Evolutionary conservation across 2,329 filamentous ascomycete species (phyloP), one percentile per base, ranked within the genome.

Genomic region (Hypocreales sp.): DNA sequence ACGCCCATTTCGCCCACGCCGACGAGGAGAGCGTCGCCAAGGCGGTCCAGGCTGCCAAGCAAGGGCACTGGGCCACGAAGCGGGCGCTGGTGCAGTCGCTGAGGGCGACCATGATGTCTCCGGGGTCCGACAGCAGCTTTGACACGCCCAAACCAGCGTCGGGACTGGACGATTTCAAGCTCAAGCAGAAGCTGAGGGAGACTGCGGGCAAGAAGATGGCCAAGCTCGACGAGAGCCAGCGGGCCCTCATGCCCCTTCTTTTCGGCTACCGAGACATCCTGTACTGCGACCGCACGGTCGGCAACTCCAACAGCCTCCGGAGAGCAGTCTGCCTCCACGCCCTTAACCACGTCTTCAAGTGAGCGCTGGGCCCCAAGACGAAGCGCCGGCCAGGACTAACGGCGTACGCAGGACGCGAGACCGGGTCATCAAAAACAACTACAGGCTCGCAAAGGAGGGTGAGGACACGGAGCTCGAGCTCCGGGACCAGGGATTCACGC

Each of bases 401-500:
- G 3, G 35, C 28, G 2, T 5, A 20, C 15, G 2, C 27, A 75
- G 70, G 50, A 94, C 87, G 2, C 74, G 90, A 37, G 87, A 95
- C 45, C 72, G 75, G 17, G 79, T 95, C 1, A 69, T 95, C 34
- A 95, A 93, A 53, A 92, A 95, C 55, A 95, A 86, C 45, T 71
- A 79, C 29, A 81, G 75, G 36, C 55, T 92, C 8, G 62, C 77
- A 8, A 75, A 74, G 40, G 71, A 78, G 29, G 64, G 70, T 4
- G 65, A 67, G 8, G 63, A 64, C 20, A 57, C 66, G 11, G 75
- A 80, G 20, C 56, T 79, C 5, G 83, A 93, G 38, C 61, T 84
- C 12, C 72, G 84, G 36, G 90, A 98, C 40, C 90, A 98, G 53
- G 90, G 90, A 0, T 98, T 94, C 51, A 94, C 87, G 0, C 66